Base-by-base conservation (phyloP, 2,329 filamentous ascomycete genomes). In the Alternaria incomplexa region DNA sequence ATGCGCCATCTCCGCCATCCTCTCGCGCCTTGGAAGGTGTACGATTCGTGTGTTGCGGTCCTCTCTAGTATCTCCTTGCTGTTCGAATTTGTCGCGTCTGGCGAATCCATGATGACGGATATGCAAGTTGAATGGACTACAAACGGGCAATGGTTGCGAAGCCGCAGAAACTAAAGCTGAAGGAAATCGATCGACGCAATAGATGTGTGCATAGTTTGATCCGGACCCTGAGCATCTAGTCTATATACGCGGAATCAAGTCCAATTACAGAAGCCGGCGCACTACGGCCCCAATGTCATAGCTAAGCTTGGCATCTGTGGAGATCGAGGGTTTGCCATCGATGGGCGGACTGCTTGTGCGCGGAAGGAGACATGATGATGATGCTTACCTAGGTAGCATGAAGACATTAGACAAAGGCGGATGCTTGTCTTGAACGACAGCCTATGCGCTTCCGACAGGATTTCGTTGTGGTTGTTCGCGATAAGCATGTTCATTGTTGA, bases 1-100 rank as follows among this genome's bases (percentile, higher is more conserved):
- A 80, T 65, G 9, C 83, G 78, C 70, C 80, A 79, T 61, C 70
- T 70, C 51, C 79, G 77, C 82, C 82, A 83, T 65, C 82, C 80
- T 57, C 61, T 70, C 52, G 75, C 68, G 15, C 73, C 68, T 26
- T 82, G 77, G 55, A 80, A 83, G 7, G 68, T 75, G 55, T 77
- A 75, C 3, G 73, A 71, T 65, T 73, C 70, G 10, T 56, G 69
- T 5, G 71, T 75, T 23, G 76, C 62, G 20, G 63, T 61, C 48
- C 62, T 72, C 32, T 64, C 64, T 10, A 71, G 25, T 44, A 32
- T 48, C 6, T 57, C 56, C 13, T 25, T 40, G 23, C 56, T 48
- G 13, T 32, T 30, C 6, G 23, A 26, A 5, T 28, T 46, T 28
- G 51, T 46, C 11, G 45, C 28, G 23, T 54, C 36, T 32, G 51